Conservation (phyloP, 129 eudicot species). For the Tagetes patula region DNA sequence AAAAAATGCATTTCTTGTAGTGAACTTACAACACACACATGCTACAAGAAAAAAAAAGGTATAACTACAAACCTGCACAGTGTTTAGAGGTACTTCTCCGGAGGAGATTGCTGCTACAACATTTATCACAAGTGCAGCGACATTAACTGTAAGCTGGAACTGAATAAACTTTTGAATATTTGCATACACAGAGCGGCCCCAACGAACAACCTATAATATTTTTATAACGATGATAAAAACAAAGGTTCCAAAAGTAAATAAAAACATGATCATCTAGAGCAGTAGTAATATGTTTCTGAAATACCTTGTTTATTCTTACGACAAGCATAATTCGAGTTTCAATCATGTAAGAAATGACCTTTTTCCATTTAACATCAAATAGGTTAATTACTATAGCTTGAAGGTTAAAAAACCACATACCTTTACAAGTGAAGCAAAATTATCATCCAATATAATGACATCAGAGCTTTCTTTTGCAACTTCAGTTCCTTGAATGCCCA, state of each 20-base stretch:
- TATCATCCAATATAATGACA: conserved; percentile 87
- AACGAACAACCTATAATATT: conserved; percentile 72
- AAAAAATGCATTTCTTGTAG: neutral
- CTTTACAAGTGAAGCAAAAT: conserved; percentile 96
- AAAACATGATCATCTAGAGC: too few species aligned
- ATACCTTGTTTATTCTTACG: neutral
- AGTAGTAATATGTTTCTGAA: neutral
- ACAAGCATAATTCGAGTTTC: neutral
- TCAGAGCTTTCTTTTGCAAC: conserved; percentile 99
- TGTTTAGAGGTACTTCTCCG: conserved; percentile 79
- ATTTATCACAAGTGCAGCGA: conserved; percentile 85
- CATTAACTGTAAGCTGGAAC: conserved; percentile 96
- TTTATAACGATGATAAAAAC: neutral
- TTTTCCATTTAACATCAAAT: neutral
- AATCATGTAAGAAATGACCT: neutral
- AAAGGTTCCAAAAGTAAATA: conserved; percentile 11
- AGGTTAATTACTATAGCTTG: neutral
- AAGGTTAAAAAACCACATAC: conserved; percentile 38
- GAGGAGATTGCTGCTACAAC: conserved; percentile 92
- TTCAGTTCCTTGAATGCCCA: conserved; percentile 99
- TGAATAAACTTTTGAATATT: conserved; percentile 95
- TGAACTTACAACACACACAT: neutral
- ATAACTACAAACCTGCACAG: conserved; percentile 69
- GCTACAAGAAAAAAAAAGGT: neutral
- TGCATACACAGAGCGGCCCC: conserved; percentile 99